Conservation (phyloP, 129 eudicot species). For the Pseudognaphalium luteoalbum region DNA sequence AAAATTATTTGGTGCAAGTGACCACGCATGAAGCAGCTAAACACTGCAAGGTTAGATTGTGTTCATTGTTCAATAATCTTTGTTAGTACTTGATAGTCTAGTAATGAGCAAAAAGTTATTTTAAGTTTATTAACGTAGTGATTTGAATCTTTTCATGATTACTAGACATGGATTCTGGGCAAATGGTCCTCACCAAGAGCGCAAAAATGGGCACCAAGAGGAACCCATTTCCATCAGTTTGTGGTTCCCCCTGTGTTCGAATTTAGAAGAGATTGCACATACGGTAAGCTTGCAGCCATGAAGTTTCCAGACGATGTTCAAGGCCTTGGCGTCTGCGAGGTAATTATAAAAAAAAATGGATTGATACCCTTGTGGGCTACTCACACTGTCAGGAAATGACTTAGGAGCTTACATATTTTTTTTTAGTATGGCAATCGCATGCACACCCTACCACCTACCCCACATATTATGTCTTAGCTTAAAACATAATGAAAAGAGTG, state of each 20-base stretch:
- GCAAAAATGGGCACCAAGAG: constrained; percentile 83
- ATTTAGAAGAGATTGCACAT: constrained; percentile 81
- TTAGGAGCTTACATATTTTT: too few relatives aligned
- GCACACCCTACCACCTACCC: too few relatives aligned
- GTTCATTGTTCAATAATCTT: not conserved
- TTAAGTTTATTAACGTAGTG: constrained; percentile 2
- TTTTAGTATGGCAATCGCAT: too few relatives aligned
- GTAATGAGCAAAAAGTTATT: constrained; percentile 5
- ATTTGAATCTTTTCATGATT: constrained; percentile 15
- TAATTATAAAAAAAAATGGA: constrained; percentile 34
- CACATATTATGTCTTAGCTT: too few relatives aligned
- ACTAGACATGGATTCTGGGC: constrained; percentile 82
- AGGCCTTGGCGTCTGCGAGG: constrained; percentile 88
- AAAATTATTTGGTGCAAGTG: constrained; percentile 62
- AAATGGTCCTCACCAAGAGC: constrained; percentile 85
- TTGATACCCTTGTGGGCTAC: too few relatives aligned
- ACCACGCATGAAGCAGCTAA: constrained; percentile 69
- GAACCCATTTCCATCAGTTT: constrained; percentile 92
- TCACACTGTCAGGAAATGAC: too few relatives aligned
- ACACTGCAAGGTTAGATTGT: constrained; percentile 64
- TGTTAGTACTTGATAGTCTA: constrained; percentile 16
- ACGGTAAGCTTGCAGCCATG: constrained; percentile 94
- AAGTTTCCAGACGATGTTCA: constrained; percentile 72
- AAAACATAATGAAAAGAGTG: too few relatives aligned
- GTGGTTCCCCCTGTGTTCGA: constrained; percentile 86